Conservation (phyloP, 2,329 filamentous ascomycete genomes). For the Nannizzia gypsea region DNA sequence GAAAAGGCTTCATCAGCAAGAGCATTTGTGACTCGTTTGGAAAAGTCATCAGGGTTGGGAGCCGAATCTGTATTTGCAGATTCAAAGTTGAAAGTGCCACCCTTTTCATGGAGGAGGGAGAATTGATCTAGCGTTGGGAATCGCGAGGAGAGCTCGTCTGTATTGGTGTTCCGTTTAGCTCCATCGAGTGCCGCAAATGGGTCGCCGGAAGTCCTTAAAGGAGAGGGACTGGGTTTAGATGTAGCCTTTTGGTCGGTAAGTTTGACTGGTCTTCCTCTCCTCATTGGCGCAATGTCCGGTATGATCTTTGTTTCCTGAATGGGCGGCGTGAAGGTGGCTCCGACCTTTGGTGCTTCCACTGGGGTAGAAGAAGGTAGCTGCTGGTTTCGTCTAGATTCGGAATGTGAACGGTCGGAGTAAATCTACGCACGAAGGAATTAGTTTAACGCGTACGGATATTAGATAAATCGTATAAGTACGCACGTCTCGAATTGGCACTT, state of each 20-base stretch:
- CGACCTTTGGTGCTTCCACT: slow-evolving; percentile 52
- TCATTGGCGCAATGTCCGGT: slow-evolving; percentile 88
- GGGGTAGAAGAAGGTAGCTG: slow-evolving; percentile 47
- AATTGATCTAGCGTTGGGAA: slow-evolving; percentile 94
- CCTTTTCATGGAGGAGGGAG: slow-evolving; percentile 72
- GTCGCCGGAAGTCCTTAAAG: slow-evolving; percentile 59
- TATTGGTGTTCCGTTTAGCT: slow-evolving; percentile 39
- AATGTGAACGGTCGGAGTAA: slow-evolving; percentile 52
- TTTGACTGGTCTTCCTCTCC: slow-evolving; percentile 63
- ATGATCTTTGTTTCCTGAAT: slow-evolving; percentile 58
- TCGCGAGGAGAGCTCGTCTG: slow-evolving; percentile 69
- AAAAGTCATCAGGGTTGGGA: slow-evolving; percentile 41
- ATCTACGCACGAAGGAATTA: slow-evolving; percentile 42
- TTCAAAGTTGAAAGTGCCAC: slow-evolving; percentile 74
- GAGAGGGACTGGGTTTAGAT: slow-evolving; percentile 53
- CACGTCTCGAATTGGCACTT: slow-evolving; percentile 82
- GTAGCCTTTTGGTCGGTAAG: slow-evolving; percentile 36
- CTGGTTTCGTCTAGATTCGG: slow-evolving; percentile 51
- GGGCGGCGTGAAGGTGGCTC: slow-evolving; percentile 70
- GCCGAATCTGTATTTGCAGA: slow-evolving; percentile 37
- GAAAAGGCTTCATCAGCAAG: slow-evolving; percentile 78
- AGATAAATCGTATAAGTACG: slow-evolving; percentile 24
- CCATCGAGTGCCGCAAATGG: slow-evolving; percentile 85
- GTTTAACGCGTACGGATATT: not conserved
- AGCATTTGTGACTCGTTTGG: slow-evolving; percentile 58